phyloP scores from a whole-genome alignment of 1,139 yeast species.

The Debaryomyces subglobosus region DNA sequence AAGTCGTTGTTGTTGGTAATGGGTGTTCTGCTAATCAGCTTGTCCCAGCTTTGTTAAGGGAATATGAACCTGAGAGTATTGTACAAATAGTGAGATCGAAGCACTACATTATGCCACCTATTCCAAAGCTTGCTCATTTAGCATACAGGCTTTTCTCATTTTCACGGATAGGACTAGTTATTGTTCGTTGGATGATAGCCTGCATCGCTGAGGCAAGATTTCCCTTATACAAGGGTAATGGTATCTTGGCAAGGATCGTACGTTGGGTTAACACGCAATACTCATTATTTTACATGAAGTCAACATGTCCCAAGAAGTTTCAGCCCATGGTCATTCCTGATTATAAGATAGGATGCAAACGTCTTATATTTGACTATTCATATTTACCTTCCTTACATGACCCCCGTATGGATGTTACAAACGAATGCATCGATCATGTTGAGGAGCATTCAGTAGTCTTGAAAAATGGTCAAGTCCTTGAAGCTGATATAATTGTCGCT shows the following conservation, averaged over 20 bases:
- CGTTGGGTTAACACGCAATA: constrained; percentile 27
- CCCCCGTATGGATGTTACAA: constrained; percentile 31
- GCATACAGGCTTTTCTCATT: constrained; percentile 30
- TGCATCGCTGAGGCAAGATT: constrained; percentile 36
- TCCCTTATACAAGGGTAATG: constrained; percentile 40
- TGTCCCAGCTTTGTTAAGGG: constrained; percentile 36
- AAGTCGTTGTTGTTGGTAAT: constrained; percentile 44
- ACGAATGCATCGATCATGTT: constrained; percentile 29
- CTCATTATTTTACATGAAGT: constrained; percentile 33
- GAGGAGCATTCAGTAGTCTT: constrained; percentile 34
- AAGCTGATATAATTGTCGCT: constrained; percentile 47
- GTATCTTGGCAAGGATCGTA: constrained; percentile 28
- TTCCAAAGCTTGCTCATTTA: constrained; percentile 25
- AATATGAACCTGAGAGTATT: constrained; percentile 30
- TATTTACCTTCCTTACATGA: constrained; percentile 40
- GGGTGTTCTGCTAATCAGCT: constrained; percentile 51
- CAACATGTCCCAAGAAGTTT: constrained; percentile 36
- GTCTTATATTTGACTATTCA: constrained; percentile 42
- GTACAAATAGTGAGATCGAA: constrained; percentile 41
- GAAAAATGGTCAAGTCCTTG: constrained; percentile 30
- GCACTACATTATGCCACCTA: constrained; percentile 46
- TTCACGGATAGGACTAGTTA: constrained; percentile 28
- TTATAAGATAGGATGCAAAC: constrained; percentile 47
- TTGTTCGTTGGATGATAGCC: constrained; percentile 34
- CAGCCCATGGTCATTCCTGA: constrained; percentile 39